Percentiles rank a stretch among this genome's conserved stretches.
Conservation (phyloP, 2,329 filamentous ascomycete genomes). For the Cadophora sp. region DNA sequence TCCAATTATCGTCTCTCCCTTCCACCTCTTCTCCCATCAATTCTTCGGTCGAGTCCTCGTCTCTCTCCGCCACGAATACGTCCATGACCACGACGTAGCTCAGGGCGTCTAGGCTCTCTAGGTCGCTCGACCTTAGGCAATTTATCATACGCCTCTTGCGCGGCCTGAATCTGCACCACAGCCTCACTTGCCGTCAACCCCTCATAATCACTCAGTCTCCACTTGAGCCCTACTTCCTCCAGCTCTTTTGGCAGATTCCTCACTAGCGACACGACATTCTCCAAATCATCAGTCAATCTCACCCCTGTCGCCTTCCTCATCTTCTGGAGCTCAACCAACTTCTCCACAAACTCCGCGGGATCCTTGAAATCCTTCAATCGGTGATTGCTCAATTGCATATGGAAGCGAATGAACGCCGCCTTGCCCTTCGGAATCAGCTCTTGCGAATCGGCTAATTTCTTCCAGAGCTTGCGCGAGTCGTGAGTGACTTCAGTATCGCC, state of each 20-base stretch:
- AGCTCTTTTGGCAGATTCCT: conserved; percentile 4
- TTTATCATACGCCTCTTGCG: conserved; percentile 3
- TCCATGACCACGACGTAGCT: conserved; percentile 4
- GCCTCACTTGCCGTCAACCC: conserved; percentile 5
- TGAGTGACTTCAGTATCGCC: background rate
- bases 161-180: background rate
- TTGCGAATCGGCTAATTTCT: background rate
- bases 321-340: background rate
- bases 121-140: conserved; percentile 4
- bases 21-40: conserved; percentile 4
- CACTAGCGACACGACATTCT: conserved; percentile 2
- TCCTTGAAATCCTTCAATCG: background rate
- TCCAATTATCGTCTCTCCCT: background rate
- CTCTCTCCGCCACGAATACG: background rate
- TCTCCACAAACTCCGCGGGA: background rate
- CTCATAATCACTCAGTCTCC: conserved; percentile 11
- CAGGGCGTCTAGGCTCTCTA: conserved; percentile 6
- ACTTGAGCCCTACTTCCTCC: conserved; percentile 8
- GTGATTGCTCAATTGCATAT: background rate
- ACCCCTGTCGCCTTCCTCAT: background rate
- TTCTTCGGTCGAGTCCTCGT: background rate
- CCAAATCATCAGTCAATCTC: background rate
- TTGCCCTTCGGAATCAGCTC: conserved; percentile 8
- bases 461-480: conserved; percentile 10
- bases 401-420: conserved; percentile 2